Conservation (phyloP, 352 stramenopile genomes). For the Phytophthora podocarpi region DNA sequence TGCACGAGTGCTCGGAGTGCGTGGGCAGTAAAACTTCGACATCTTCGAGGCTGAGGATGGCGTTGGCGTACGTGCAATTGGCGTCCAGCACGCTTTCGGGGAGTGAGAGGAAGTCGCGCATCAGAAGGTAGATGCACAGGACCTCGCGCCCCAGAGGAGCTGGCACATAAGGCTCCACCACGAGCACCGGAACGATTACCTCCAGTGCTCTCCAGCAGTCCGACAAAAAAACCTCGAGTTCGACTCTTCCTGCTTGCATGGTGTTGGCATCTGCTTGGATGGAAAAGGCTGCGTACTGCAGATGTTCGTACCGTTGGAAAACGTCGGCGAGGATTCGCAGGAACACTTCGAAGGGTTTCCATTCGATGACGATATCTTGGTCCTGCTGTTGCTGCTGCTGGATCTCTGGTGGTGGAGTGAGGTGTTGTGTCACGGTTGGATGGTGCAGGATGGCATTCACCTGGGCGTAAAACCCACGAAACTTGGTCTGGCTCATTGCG, state of each 20-base stretch:
- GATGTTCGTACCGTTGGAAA: conserved; percentile 43
- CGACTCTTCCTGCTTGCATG: conserved; percentile 36
- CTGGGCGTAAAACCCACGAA: conserved; percentile 53
- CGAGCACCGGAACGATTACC: conserved; percentile 50
- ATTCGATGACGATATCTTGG: conserved; percentile 32
- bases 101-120: conserved; percentile 61
- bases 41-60: conserved; percentile 63
- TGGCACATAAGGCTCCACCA: conserved; percentile 47
- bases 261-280: conserved; percentile 44
- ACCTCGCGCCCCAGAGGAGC: conserved; percentile 41
- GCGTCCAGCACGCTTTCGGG: conserved; percentile 51
- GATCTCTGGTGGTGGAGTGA: conserved; percentile 4
- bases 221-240: conserved; percentile 53
- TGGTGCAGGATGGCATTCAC: conserved; percentile 48
- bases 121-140: conserved; percentile 48
- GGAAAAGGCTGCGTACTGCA: conserved; percentile 46
- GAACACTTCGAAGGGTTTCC: conserved; percentile 60
- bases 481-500: conserved; percentile 66
- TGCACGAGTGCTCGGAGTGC: conserved; percentile 50
- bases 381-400: conserved; percentile 11
- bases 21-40: conserved; percentile 42
- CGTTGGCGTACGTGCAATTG: conserved; percentile 61
- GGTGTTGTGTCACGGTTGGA: conserved; percentile 31
- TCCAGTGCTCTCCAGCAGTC: conserved; percentile 56
- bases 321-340: conserved; percentile 40